Percentiles rank a stretch among this genome's conserved stretches.
These are phyloP conservation scores for Vanderwaltozyma verrucispora DNA, from an alignment of 805 yeast species.

Conservation along the genomic window DNA sequence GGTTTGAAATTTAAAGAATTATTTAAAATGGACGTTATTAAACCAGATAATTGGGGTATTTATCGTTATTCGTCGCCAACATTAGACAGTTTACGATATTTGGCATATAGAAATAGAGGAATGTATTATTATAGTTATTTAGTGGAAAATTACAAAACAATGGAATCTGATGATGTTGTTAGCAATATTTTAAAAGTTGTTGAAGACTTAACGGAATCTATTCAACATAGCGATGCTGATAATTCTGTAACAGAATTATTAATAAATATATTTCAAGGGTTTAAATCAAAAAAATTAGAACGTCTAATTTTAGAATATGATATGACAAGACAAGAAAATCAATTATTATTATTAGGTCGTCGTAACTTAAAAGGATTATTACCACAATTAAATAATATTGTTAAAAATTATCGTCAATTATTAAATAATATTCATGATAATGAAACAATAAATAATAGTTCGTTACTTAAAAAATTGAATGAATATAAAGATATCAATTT, in stretches of 20 bases:
- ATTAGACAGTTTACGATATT: conserved; percentile 60
- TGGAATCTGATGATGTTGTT: conserved; percentile 29
- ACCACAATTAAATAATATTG: conserved; percentile 17
- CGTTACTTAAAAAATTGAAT: neutral
- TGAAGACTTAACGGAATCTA: conserved; percentile 55
- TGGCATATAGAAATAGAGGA: conserved; percentile 77
- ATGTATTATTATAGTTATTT: conserved; percentile 44
- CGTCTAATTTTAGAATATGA: conserved; percentile 53
- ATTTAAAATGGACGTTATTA: conserved; percentile 59
- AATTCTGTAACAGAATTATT: conserved; percentile 40
- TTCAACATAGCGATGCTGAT: conserved; percentile 62
- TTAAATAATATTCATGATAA: conserved; percentile 11
- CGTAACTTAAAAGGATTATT: conserved; percentile 15
- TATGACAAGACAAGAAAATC: conserved; percentile 31
- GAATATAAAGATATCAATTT: neutral
- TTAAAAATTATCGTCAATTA: conserved; percentile 10
- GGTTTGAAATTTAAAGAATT: conserved; percentile 46
- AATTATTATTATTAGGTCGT: conserved; percentile 14
- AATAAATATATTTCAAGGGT: conserved; percentile 39
- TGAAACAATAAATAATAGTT: neutral
- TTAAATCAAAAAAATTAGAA: conserved; percentile 40
- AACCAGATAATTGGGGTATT: conserved; percentile 32
- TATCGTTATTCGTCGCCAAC: conserved; percentile 44
- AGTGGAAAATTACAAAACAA: conserved; percentile 12
- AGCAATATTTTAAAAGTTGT: conserved; percentile 37